A percentile compares a stretch with the other conserved stretches of the same genome.
These are phyloP conservation scores for Hypoxylon sp. DNA, from an alignment of 2,329 filamentous ascomycete species.

Conservation along the genomic window DNA sequence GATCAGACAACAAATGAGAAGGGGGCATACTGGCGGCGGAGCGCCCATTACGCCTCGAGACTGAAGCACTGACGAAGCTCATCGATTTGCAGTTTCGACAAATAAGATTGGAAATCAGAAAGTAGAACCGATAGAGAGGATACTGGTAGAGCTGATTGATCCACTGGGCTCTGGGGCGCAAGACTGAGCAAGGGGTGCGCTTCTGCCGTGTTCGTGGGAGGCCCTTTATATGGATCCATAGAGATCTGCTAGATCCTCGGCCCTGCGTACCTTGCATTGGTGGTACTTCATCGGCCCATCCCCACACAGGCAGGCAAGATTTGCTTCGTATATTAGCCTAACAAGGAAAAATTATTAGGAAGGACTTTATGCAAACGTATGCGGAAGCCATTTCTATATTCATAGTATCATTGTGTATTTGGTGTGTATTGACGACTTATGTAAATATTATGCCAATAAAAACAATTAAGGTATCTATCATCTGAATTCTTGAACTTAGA, in stretches of 20 bases:
- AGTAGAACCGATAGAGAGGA: conserved; percentile 13
- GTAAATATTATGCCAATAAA: no score
- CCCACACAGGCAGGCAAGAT: conserved; percentile 25
- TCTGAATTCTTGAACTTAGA: neutral
- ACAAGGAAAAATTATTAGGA: conserved; percentile 24
- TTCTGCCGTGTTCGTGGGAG: conserved; percentile 23
- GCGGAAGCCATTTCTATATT: conserved; percentile 3
- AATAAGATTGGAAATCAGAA: conserved; percentile 1
- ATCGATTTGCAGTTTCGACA: conserved; percentile 14
- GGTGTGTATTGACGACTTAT: neutral
- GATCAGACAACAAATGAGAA: conserved; percentile 32
- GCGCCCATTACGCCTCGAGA: conserved; percentile 7
- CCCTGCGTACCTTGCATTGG: conserved; percentile 43
- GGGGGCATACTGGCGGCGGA: conserved; percentile 5
- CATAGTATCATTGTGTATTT: neutral
- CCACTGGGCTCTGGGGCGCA: conserved; percentile 7
- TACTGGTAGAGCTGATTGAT: neutral
- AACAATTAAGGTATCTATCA: neutral
- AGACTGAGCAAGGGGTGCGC: conserved; percentile 27
- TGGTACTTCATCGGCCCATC: conserved; percentile 37
- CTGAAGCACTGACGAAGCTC: conserved; percentile 19
- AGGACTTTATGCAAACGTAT: conserved; percentile 28
- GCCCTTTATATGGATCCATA: no score
- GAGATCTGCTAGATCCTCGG: conserved; percentile 40
- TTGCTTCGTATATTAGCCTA: conserved; percentile 25